Evolutionary conservation across 1,139 yeast species (phyloP).

Genomic region (Yarrowia galli): DNA sequence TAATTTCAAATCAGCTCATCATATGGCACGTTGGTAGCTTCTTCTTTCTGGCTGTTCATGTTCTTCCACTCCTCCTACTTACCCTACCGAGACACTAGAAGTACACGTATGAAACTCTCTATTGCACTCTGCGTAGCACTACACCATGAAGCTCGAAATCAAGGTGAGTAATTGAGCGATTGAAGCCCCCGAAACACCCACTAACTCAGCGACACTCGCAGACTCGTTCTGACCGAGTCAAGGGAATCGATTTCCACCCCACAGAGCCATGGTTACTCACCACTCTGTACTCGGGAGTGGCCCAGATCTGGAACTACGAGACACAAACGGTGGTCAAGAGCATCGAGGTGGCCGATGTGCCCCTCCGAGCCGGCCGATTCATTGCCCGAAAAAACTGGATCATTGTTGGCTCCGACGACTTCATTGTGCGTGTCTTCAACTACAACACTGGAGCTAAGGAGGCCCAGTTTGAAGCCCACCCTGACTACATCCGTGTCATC

Average conservation of each 20-base stretch:
- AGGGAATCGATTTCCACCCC: constrained; percentile 98
- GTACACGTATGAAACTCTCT: constrained; percentile 35
- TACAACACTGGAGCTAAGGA: constrained; percentile 95
- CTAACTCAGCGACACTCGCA: constrained; percentile 69
- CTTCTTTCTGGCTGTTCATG: too few species aligned
- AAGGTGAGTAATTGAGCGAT: constrained; percentile 22
- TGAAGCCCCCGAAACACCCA: constrained; percentile 45
- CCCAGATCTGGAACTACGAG: constrained; percentile 94
- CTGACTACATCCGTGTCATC: constrained; percentile 91
- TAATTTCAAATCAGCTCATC: too few species aligned
- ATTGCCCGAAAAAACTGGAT: constrained; percentile 98
- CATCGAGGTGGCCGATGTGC: constrained; percentile 89
- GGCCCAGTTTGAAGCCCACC: constrained; percentile 96
- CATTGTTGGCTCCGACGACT: constrained; percentile 95
- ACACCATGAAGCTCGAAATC: constrained; percentile 38
- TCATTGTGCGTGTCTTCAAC: constrained; percentile 89
- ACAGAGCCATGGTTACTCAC: constrained; percentile 95
- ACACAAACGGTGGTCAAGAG: constrained; percentile 70
- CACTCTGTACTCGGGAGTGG: constrained; percentile 75
- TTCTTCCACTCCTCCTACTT: neutral
- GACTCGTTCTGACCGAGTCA: constrained; percentile 92
- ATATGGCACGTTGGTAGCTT: too few species aligned
- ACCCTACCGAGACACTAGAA: constrained; percentile 15
- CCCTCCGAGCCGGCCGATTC: constrained; percentile 94
- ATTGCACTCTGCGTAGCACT: neutral